phyloP scores from a whole-genome alignment of 805 yeast genomes.

The Ogataea siamensis region DNA sequence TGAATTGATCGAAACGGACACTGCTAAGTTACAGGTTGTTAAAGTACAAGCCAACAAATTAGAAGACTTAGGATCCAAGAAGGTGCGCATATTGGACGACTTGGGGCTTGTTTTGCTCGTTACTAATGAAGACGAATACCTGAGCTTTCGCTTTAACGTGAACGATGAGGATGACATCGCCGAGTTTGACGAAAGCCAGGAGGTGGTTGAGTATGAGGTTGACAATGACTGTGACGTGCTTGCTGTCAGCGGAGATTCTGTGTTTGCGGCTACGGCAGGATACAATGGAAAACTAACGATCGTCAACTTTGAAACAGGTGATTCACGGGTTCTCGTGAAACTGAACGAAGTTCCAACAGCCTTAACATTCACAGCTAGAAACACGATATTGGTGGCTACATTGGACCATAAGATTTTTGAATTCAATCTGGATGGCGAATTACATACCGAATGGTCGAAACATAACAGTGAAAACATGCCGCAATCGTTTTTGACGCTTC shows the following conservation, averaged over 20 bases:
- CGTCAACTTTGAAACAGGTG: constrained; percentile 31
- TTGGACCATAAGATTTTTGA: constrained; percentile 76
- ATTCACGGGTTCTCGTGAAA: constrained; percentile 49
- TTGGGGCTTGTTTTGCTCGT: constrained; percentile 46
- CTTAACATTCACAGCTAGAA: constrained; percentile 48
- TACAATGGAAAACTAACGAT: constrained; percentile 66
- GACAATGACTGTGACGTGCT: constrained; percentile 48
- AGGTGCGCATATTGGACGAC: constrained; percentile 44
- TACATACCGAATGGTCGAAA: constrained; percentile 76
- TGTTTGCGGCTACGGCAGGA: constrained; percentile 55
- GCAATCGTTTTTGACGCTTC: constrained; percentile 49
- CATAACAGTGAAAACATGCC: constrained; percentile 76
- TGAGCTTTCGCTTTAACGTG: constrained; percentile 36
- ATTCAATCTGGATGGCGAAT: constrained; percentile 42
- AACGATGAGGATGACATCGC: constrained; percentile 38
- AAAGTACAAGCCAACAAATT: constrained; percentile 48
- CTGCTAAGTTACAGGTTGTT: constrained; percentile 41
- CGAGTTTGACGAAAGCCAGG: constrained; percentile 42
- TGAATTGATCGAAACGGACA: constrained; percentile 44
- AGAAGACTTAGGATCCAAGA: constrained; percentile 52
- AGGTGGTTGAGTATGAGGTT: constrained; percentile 32
- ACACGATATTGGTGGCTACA: constrained; percentile 60
- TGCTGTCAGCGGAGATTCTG: constrained; percentile 44
- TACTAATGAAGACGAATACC: constrained; percentile 59
- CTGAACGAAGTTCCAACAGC: constrained; percentile 61